Percentiles rank a stretch among this genome's conserved stretches.
Conservation (phyloP, 2,329 filamentous ascomycete genomes). For the Scopulariopsis brevicaulis region DNA sequence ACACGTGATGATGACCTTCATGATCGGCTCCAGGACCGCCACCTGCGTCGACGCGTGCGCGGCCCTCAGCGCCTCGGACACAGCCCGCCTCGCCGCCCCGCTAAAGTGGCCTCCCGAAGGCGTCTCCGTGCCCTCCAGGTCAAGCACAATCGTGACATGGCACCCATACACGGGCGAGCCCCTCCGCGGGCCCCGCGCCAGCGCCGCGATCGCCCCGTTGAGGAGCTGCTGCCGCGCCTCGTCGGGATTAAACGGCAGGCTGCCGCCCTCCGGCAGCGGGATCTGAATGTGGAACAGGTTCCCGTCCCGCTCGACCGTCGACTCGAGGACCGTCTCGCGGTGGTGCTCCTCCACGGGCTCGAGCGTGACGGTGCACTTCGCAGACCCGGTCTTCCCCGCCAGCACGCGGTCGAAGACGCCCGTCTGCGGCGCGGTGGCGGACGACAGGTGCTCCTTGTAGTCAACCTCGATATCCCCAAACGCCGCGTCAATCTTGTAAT, state of each 20-base stretch:
- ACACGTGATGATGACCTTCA: slow-evolving; percentile 78
- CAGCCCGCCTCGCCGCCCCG: slow-evolving; percentile 48
- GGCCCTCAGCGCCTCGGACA: slow-evolving; percentile 56
- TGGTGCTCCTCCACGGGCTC: slow-evolving; percentile 42
- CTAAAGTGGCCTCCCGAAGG: slow-evolving; percentile 59
- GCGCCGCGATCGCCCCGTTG: slow-evolving; percentile 71
- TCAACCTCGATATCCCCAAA: slow-evolving; percentile 93
- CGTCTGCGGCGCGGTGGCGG: slow-evolving; percentile 41
- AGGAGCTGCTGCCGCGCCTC: slow-evolving; percentile 49
- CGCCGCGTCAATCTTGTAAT: slow-evolving; percentile 75
- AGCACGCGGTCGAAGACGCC: slow-evolving; percentile 68
- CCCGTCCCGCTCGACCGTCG: slow-evolving; percentile 48
- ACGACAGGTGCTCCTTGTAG: slow-evolving; percentile 73
- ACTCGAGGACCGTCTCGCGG: slow-evolving; percentile 23
- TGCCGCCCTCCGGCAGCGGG: not conserved
- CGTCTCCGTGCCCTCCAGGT: slow-evolving; percentile 40
- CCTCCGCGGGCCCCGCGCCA: slow-evolving; percentile 74
- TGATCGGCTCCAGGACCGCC: slow-evolving; percentile 81
- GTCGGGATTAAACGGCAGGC: slow-evolving; percentile 18
- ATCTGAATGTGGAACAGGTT: slow-evolving; percentile 51
- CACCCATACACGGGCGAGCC: slow-evolving; percentile 71
- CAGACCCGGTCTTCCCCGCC: slow-evolving; percentile 68
- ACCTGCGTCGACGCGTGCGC: slow-evolving; percentile 43
- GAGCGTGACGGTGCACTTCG: slow-evolving; percentile 59
- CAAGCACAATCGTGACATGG: slow-evolving; percentile 55